Evolutionary conservation across 306 rosid genomes (phyloP).

Genomic region (Cucumis hystrix): DNA sequence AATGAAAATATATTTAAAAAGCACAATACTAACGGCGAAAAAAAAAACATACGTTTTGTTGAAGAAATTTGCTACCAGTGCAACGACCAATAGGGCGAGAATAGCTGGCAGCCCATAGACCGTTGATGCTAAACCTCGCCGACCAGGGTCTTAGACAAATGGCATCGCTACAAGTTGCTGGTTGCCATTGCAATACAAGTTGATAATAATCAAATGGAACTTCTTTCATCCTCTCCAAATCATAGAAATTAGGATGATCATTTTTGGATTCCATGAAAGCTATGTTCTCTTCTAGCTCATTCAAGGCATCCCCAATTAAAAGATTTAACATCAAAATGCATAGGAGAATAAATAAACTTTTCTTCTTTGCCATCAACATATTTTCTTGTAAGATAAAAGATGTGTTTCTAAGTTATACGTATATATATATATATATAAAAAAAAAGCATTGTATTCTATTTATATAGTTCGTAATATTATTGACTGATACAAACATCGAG

Average conservation of each 20-base stretch:
- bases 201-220: neutral
- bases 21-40: no score
- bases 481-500: no score
- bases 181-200: neutral
- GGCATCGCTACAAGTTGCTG: neutral
- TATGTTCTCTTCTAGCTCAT: neutral
- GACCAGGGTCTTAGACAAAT: neutral
- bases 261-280: neutral
- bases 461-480: neutral
- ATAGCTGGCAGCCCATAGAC: neutral
- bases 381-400: neutral
- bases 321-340: neutral
- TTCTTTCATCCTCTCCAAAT: neutral
- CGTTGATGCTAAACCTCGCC: neutral
- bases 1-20: no score
- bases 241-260: neutral
- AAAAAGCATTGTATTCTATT: neutral
- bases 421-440: no score
- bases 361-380: neutral
- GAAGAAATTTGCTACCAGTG: neutral
- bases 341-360: neutral
- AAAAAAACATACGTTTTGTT: neutral
- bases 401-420: neutral
- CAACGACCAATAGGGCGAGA: neutral
- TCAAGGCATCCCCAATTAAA: neutral